phyloP scores from a whole-genome alignment of 257 asterid genomes.

The Solanum rostratum region DNA sequence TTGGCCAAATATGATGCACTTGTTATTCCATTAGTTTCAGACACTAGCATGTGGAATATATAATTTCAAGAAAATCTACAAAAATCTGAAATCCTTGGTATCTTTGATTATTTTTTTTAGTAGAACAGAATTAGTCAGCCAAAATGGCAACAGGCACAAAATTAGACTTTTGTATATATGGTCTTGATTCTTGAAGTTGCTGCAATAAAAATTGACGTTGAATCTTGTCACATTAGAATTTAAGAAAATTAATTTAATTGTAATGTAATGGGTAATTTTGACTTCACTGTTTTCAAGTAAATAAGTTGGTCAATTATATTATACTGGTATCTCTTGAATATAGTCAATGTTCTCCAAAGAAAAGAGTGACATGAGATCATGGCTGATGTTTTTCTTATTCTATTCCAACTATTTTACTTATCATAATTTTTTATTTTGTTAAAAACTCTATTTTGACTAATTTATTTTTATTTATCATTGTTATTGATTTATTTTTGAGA shows the following conservation, averaged over 20 bases:
- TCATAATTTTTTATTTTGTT: neutral
- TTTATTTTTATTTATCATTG: too few species aligned
- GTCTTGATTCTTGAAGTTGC: neutral
- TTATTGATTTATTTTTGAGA: too few species aligned
- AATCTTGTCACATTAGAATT: neutral
- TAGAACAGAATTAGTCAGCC: neutral
- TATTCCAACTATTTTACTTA: neutral
- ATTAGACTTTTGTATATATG: neutral
- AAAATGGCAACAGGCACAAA: neutral
- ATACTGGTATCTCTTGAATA: neutral
- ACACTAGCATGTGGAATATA: neutral
- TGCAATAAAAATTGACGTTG: neutral
- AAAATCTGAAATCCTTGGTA: neutral
- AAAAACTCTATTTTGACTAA: too few species aligned
- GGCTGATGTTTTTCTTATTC: neutral
- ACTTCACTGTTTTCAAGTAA: neutral
- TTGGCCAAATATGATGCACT: neutral
- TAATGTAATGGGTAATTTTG: neutral
- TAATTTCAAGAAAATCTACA: neutral
- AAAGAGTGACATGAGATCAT: neutral
- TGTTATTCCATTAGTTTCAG: neutral
- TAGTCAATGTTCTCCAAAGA: neutral
- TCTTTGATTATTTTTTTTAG: neutral
- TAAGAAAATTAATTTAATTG: neutral
- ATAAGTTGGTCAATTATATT: neutral